Evolutionary conservation across 192 early-diverging fungal species (phyloP).

Genomic region (Rhizophagus sp.): DNA sequence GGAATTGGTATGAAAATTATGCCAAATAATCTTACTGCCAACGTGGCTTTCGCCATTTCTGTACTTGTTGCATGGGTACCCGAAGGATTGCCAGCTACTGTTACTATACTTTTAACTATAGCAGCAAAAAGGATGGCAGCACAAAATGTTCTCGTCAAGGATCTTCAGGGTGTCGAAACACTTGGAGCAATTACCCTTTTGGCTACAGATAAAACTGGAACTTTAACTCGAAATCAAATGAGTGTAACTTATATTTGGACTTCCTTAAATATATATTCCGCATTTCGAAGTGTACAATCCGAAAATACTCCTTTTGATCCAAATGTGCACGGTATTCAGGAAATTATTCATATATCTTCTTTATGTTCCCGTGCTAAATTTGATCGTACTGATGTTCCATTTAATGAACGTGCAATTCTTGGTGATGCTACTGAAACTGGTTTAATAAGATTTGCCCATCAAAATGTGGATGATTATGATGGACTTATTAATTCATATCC

Average conservation of each 20-base stretch:
- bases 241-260: constrained; percentile 92
- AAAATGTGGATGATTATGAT: constrained; percentile 77
- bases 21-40: constrained; percentile 58
- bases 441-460: constrained; percentile 78
- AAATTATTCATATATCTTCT: constrained; percentile 78
- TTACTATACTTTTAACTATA: constrained; percentile 91
- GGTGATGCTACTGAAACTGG: constrained; percentile 97
- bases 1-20: constrained; percentile 60
- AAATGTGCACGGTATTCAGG: constrained; percentile 62
- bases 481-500: constrained; percentile 63
- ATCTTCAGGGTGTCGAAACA: constrained; percentile 95
- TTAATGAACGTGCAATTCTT: constrained; percentile 76
- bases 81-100: constrained; percentile 91
- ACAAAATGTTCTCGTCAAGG: constrained; percentile 92
- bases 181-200: constrained; percentile 95
- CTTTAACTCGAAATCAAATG: constrained; percentile 97
- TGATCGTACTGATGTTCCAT: constrained; percentile 85
- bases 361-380: constrained; percentile 90
- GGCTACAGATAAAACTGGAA: constrained; percentile 98
- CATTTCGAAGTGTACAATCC: constrained; percentile 46
- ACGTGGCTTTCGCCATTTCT: constrained; percentile 91
- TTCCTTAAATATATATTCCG: constrained; percentile 63
- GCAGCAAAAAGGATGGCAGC: constrained; percentile 94
- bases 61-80: constrained; percentile 90
- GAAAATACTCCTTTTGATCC: constrained; percentile 51